A percentile compares a stretch with the other conserved stretches of the same genome.
These are phyloP conservation scores for Arthroderma uncinatum DNA, from an alignment of 2,329 filamentous ascomycete genomes.

Conservation along the genomic window DNA sequence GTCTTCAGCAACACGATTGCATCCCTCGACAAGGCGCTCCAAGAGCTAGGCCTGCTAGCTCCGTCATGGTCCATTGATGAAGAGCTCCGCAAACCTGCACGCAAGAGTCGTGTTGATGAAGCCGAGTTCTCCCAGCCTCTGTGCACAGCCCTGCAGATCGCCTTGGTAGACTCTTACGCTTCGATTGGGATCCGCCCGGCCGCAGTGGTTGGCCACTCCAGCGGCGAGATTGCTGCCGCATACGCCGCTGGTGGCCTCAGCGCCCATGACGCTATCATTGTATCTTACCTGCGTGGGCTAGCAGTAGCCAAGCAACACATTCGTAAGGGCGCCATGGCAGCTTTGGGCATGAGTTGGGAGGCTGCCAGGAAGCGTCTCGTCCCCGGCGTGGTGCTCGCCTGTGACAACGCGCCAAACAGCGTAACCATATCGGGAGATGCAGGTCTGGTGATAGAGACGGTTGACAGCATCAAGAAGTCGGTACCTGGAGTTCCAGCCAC, in stretches of 20 bases:
- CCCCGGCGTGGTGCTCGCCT: background rate
- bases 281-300: conserved; percentile 38
- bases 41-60: background rate
- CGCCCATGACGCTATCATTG: conserved; percentile 27
- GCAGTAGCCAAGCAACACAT: background rate
- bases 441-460: conserved; percentile 23
- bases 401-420: conserved; percentile 4
- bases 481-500: conserved; percentile 14
- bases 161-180: conserved; percentile 12
- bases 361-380: background rate
- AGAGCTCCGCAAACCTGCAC: background rate
- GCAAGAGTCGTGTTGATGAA: background rate
- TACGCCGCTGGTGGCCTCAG: conserved; percentile 21
- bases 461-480: conserved; percentile 14
- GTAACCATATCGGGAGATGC: conserved; percentile 13
- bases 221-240: conserved; percentile 16
- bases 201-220: conserved; percentile 15
- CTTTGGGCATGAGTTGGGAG: background rate
- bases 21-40: background rate
- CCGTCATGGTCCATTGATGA: background rate
- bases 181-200: conserved; percentile 10
- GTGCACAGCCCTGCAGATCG: conserved; percentile 19
- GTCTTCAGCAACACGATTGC: background rate
- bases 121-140: conserved; percentile 15
- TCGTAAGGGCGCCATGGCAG: background rate